Percentiles rank a stretch among this genome's conserved stretches.
Conservation (phyloP, 352 stramenopile genomes). For the Phytophthora ohioensis region DNA sequence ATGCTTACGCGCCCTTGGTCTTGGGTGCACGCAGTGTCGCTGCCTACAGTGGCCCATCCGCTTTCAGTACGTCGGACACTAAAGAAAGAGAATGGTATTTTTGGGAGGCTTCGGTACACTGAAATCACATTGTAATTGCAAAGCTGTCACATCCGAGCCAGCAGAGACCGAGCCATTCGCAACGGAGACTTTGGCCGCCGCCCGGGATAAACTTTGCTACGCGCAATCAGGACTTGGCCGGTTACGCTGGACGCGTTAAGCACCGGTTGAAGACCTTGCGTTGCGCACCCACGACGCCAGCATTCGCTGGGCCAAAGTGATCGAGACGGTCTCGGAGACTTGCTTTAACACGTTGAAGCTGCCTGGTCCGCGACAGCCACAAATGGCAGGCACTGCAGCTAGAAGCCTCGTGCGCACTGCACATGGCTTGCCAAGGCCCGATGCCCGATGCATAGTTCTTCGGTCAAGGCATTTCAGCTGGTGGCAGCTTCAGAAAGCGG, state of each 20-base stretch:
- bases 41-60: background rate
- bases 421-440: background rate
- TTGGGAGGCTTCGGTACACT: background rate
- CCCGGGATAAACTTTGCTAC: background rate
- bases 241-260: slow-evolving; percentile 14
- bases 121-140: background rate
- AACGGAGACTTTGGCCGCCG: background rate
- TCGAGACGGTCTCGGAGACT: background rate
- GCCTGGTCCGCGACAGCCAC: slow-evolving; percentile 8
- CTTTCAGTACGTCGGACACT: background rate
- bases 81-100: background rate
- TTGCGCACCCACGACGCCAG: slow-evolving; percentile 3
- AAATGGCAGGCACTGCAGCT: background rate
- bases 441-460: background rate
- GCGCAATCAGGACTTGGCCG: background rate
- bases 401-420: background rate
- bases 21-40: slow-evolving; percentile 9
- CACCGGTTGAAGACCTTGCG: slow-evolving; percentile 11
- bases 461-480: slow-evolving; percentile 12
- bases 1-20: slow-evolving; percentile 25
- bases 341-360: slow-evolving; percentile 35
- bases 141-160: background rate
- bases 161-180: background rate
- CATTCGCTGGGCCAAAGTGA: slow-evolving; percentile 9
- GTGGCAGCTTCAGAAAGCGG: slow-evolving; percentile 16